Percentiles rank a stretch among this genome's conserved stretches.
These are phyloP conservation scores for Pseudogymnoascus sp. DNA, from an alignment of 2,329 filamentous ascomycete genomes.

Conservation along the genomic window DNA sequence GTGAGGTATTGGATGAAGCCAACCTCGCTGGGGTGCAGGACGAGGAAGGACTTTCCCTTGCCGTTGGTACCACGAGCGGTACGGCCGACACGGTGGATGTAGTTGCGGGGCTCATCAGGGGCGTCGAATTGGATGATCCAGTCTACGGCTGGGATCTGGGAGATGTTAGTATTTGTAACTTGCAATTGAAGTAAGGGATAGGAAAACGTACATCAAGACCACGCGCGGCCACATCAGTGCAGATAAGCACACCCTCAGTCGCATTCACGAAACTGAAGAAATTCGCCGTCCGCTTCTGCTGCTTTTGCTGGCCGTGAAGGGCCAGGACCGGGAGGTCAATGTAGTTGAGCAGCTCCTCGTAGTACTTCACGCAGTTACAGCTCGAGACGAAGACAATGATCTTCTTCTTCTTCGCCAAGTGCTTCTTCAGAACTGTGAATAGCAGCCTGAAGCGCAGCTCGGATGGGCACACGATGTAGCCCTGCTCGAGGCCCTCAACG, in stretches of 20 bases:
- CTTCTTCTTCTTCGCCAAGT: conserved; percentile 75
- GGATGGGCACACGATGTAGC: conserved; percentile 87
- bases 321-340: conserved; percentile 87
- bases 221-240: conserved; percentile 91
- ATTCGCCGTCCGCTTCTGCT: conserved; percentile 96
- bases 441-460: conserved; percentile 90
- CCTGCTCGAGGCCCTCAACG: conserved; percentile 89
- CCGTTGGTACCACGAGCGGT: conserved; percentile 78
- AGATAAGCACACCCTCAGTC: conserved; percentile 79
- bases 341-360: conserved; percentile 91
- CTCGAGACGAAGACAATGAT: conserved; percentile 94
- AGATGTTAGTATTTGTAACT: conserved; percentile 16
- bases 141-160: conserved; percentile 80
- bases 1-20: conserved; percentile 90
- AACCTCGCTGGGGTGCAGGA: conserved; percentile 84
- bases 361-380: conserved; percentile 92
- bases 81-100: conserved; percentile 93
- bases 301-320: conserved; percentile 92
- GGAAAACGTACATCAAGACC: conserved; percentile 66
- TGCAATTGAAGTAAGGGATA: background rate
- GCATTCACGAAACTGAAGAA: conserved; percentile 96
- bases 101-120: conserved; percentile 81
- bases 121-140: conserved; percentile 96
- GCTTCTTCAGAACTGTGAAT: conserved; percentile 88
- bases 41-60: conserved; percentile 85